Conservation (phyloP, 495 filamentous ascomycete genomes). For the Podospora pseudopauciseta region DNA sequence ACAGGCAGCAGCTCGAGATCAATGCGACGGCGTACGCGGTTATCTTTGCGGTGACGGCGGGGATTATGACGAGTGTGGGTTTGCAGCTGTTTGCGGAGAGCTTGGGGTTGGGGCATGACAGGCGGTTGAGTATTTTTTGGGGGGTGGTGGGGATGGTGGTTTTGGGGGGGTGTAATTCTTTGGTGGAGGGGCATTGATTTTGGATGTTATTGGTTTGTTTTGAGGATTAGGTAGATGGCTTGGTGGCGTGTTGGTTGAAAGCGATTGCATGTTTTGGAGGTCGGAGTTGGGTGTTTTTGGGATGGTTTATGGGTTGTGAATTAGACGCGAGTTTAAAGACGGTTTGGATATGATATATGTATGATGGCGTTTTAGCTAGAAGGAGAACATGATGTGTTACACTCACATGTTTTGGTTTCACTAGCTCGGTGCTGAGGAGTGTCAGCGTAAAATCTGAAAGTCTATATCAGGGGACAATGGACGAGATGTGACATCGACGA, state of each 20-base stretch:
- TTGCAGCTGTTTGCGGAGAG: slow-evolving; percentile 87
- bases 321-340: background rate
- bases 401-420: too few species aligned
- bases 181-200: slow-evolving; percentile 36
- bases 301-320: background rate
- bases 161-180: slow-evolving; percentile 79
- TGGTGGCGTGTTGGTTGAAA: background rate
- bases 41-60: slow-evolving; percentile 85
- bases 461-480: too few species aligned
- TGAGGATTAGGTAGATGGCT: background rate
- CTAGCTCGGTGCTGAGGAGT: too few species aligned
- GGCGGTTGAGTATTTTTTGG: slow-evolving; percentile 74
- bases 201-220: background rate
- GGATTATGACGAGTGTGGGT: slow-evolving; percentile 91
- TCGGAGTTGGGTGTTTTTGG: background rate
- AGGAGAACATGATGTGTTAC: too few species aligned
- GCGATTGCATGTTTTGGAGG: background rate
- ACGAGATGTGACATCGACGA: too few species aligned
- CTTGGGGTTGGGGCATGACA: slow-evolving; percentile 73
- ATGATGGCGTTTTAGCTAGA: background rate
- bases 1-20: slow-evolving; percentile 48
- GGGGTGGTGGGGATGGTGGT: slow-evolving; percentile 88
- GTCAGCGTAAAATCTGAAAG: too few species aligned
- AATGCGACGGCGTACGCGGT: slow-evolving; percentile 76
- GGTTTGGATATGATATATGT: too few species aligned